Conservation (phyloP, 148 eudicot species). For the Vaccinium myrtillus region DNA sequence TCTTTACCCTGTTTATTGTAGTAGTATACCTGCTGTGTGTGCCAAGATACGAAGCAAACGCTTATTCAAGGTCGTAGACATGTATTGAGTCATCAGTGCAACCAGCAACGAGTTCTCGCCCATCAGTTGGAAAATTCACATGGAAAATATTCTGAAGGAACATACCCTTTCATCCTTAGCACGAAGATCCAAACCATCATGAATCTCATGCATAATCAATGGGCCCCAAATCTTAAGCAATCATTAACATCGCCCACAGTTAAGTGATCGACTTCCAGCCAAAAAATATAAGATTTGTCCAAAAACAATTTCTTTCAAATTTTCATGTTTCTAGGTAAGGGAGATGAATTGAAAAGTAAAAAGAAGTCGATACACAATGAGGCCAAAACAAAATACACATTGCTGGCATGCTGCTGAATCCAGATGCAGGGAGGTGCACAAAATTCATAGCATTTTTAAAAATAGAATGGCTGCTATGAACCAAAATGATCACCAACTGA, state of each 20-base stretch:
- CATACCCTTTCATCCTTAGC: constrained; percentile 43
- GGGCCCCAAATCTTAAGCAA: neutral
- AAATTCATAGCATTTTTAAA: too few relatives aligned
- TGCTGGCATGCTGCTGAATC: too few relatives aligned
- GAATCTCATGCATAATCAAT: constrained; percentile 60
- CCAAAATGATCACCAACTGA: neutral
- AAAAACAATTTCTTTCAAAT: too few relatives aligned
- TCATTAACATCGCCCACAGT: neutral
- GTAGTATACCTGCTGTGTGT: constrained; percentile 48
- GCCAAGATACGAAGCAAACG: constrained; percentile 59
- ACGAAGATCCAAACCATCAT: constrained; percentile 74
- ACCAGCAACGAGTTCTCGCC: constrained; percentile 81
- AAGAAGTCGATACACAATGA: too few relatives aligned
- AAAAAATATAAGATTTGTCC: neutral
- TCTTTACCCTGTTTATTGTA: too few relatives aligned
- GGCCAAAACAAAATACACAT: too few relatives aligned
- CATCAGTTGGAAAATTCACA: constrained; percentile 79
- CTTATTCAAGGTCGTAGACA: constrained; percentile 69
- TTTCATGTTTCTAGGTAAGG: too few relatives aligned
- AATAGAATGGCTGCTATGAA: neutral
- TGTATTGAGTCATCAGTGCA: constrained; percentile 65
- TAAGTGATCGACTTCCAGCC: neutral
- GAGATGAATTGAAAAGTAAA: too few relatives aligned
- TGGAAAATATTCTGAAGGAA: constrained; percentile 62
- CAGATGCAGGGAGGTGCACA: neutral